phyloP scores from a whole-genome alignment of 768 basidiomycete species.

The Coprinopsis strossmayeri region DNA sequence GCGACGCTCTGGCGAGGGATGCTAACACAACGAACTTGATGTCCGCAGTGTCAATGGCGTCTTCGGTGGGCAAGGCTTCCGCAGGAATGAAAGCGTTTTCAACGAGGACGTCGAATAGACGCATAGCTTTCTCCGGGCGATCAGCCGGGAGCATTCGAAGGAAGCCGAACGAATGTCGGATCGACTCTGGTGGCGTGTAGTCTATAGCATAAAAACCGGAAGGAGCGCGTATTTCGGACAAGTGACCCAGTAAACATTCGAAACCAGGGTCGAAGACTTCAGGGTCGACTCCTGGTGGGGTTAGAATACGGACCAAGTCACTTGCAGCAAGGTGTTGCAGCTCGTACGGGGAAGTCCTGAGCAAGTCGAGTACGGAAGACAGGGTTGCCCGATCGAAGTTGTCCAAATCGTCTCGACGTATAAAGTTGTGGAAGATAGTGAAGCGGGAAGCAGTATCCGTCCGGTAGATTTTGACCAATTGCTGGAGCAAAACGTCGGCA shows the following conservation, averaged over 20 bases:
- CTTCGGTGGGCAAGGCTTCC: slow-evolving; percentile 29
- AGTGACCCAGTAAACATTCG: neutral
- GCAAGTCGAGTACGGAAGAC: neutral
- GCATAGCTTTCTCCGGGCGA: slow-evolving; percentile 32
- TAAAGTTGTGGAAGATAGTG: slow-evolving; percentile 3
- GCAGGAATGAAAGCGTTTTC: slow-evolving; percentile 37
- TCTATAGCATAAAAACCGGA: neutral
- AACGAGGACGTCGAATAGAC: slow-evolving; percentile 43
- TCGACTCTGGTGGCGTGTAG: slow-evolving; percentile 30
- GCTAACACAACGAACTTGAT: slow-evolving; percentile 42
- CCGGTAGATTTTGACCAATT: slow-evolving; percentile 3
- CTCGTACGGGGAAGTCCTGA: slow-evolving; percentile 5
- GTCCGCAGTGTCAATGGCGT: slow-evolving; percentile 27
- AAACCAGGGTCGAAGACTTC: neutral
- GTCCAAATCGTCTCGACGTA: neutral
- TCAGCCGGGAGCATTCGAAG: slow-evolving; percentile 34
- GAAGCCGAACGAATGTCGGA: slow-evolving; percentile 35
- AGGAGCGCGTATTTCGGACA: neutral
- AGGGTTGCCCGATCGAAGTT: neutral
- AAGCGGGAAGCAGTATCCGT: neutral
- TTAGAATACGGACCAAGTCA: neutral
- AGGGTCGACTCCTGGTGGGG: neutral
- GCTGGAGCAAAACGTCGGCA: neutral
- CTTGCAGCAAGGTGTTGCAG: neutral
- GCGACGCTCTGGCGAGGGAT: slow-evolving; percentile 43